These are phyloP conservation scores for Barnettozyma sp. DNA, from an alignment of 805 yeast genomes.

Conservation along the genomic window DNA sequence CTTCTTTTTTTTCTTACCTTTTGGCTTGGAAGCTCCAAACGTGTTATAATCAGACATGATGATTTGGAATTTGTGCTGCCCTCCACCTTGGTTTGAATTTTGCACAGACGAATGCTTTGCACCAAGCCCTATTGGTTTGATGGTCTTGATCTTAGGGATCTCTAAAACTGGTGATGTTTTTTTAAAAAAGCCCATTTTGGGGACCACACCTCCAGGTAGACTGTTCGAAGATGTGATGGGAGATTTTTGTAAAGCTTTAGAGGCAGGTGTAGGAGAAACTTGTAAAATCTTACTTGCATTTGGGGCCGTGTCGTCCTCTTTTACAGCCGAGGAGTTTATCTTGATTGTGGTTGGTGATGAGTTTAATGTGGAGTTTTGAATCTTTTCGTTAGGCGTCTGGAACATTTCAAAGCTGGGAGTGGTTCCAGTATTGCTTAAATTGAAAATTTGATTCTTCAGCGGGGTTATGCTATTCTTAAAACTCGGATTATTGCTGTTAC, in stretches of 20 bases:
- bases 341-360: conserved; percentile 27
- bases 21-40: conserved; percentile 15
- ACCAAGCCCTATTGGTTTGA: too few species aligned
- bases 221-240: neutral
- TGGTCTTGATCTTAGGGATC: neutral
- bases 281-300: conserved; percentile 11
- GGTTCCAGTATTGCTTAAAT: conserved; percentile 5
- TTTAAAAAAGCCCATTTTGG: conserved; percentile 26
- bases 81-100: conserved; percentile 1
- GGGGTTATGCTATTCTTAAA: conserved; percentile 18
- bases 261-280: conserved; percentile 24
- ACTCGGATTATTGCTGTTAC: neutral
- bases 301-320: conserved; percentile 9
- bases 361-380: conserved; percentile 15
- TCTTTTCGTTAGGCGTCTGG: conserved; percentile 17
- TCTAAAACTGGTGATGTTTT: conserved; percentile 12
- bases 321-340: conserved; percentile 24
- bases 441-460: conserved; percentile 21
- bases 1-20: conserved; percentile 14
- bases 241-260: conserved; percentile 9
- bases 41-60: conserved; percentile 30
- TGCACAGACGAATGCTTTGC: too few species aligned
- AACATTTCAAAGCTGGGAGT: conserved; percentile 15
- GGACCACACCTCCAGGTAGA: conserved; percentile 8
- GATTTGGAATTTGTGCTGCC: conserved; percentile 25